Base-by-base conservation (phyloP, 441 rosid genomes). In the Adansonia madagascariensis region DNA sequence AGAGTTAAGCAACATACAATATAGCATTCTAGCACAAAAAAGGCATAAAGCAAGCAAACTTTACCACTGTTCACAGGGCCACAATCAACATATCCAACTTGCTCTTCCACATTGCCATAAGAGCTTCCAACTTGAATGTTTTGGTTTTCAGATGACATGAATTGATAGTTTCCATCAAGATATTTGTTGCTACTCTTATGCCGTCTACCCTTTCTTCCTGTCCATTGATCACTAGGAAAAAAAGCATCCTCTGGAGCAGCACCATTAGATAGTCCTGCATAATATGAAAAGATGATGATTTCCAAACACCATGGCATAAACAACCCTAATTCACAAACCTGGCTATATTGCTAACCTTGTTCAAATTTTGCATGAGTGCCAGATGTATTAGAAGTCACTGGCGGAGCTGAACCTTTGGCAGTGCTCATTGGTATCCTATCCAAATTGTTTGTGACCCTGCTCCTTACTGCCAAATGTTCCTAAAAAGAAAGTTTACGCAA, bases 201-300 rank as follows among this genome's bases (percentile, higher is more conserved):
- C 77, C 97, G 91, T 84, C 97, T 91, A 76, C 90, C 76, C 84
- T 84, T 94, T 88, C 95, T 89, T 82, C 94, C 95, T 7, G 83
- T 62, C 35, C 87, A 83, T 78, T 87, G 81, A 69, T 89, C 93
- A 72, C 87, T 79, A 57, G 80, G 83, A 72, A 88, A 76, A 78
- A 79, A 70, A 73, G 86, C 87, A 86, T 82, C 87, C 79, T 86
- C 88, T 6, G 74, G 63, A 78, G 80, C 73, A 61, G 75, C 84
- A 78, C 86, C 86, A 61, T 82, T 84, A 77, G 86, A 73, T 52
- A 80, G 70, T 69, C 84, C 92, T 91, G 87, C 74, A 86, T 82
- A 76, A 71, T 57, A 79, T 31, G 49, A 39, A 46, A 77, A 67
- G 15, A 69, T 64, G 11, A 71, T 55, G 43, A 53, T 12, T n/a